Evolutionary conservation across 2,329 filamentous ascomycete species (phyloP), one percentile per base, ranked within the genome.

Genomic region (Alternaria dauci): DNA sequence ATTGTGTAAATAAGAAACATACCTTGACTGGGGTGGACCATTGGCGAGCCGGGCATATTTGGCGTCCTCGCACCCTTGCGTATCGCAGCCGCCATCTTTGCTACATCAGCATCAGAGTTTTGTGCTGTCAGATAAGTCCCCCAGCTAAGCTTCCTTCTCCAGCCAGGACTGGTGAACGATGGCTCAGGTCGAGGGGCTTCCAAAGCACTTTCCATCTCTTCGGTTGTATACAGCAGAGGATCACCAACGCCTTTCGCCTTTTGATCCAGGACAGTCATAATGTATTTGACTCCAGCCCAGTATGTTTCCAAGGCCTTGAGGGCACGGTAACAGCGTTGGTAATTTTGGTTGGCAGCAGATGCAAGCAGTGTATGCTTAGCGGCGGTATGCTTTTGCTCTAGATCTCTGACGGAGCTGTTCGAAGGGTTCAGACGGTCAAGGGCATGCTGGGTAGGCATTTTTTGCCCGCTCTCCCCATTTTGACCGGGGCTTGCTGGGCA

Each of bases 171-270:
- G 4, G 81, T 83, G 55, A 86, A 83, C 1, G 82, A 78, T 11
- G 82, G 83, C 36, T 84, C 80, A 16, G 77, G 78, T 26, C 81
- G 84, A 4, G 84, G 81, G 26, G 83, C 79, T 66, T 90, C 85
- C 39, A 83, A 86, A 3, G 87, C 88, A 71, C 87, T 89, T 73
- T 93, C 91, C 78, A 91, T 92, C 76, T 96, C 93, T 73, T 96
- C 92, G 14, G 79, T 80, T 0, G 86, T 88, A 65, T 88, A 89
- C 9, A 89, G 74, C 14, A 88, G 75, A 2, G 87, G 93, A 71
- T 96, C 92, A 78, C 90, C 91, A 38, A 94, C 92, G 1, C 93
- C 93, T 75, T 94, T 93, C 14, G 92, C 89, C 75, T 95, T 95
- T 69, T 96, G 93, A 69, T 96, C 92, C 11, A 96, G 81, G 0